These are phyloP conservation scores for Penicillium sp. DNA, from an alignment of 2,329 filamentous ascomycete species.

Conservation along the genomic window DNA sequence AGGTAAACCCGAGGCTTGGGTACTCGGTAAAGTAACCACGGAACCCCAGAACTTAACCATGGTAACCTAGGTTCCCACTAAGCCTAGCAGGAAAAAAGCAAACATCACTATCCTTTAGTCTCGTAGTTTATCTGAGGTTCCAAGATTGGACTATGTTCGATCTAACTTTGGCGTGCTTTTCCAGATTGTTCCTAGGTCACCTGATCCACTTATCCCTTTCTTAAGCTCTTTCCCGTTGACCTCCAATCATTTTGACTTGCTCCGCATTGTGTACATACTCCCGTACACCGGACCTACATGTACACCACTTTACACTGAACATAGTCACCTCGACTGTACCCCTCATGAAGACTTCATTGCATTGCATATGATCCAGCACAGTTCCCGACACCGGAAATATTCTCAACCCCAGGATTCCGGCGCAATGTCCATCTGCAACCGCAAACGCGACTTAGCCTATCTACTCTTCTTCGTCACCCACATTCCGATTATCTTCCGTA, in stretches of 20 bases:
- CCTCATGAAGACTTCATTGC: background rate
- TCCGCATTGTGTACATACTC: no score
- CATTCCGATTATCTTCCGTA: conserved; percentile 60
- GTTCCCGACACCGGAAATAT: background rate
- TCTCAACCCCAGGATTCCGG: background rate
- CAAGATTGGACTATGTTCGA: no score
- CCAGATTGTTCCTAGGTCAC: conserved; percentile 6
- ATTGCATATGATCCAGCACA: conserved; percentile 8
- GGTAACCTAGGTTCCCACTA: background rate
- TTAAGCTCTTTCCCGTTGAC: background rate
- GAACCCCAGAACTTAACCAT: no score
- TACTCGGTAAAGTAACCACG: background rate
- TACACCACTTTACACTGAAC: background rate
- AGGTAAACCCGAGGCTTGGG: background rate
- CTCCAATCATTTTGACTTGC: no score
- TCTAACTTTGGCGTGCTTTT: background rate
- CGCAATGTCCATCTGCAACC: conserved; percentile 18
- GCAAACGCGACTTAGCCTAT: conserved; percentile 42
- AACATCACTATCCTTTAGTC: background rate
- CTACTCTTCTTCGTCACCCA: conserved; percentile 61
- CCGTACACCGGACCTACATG: background rate
- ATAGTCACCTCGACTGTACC: conserved; percentile 1
- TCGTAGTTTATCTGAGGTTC: background rate
- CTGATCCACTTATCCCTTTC: background rate
- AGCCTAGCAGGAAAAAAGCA: conserved; percentile 1